phyloP scores from a whole-genome alignment of 805 yeast species.

The Candida silvicultrix region DNA sequence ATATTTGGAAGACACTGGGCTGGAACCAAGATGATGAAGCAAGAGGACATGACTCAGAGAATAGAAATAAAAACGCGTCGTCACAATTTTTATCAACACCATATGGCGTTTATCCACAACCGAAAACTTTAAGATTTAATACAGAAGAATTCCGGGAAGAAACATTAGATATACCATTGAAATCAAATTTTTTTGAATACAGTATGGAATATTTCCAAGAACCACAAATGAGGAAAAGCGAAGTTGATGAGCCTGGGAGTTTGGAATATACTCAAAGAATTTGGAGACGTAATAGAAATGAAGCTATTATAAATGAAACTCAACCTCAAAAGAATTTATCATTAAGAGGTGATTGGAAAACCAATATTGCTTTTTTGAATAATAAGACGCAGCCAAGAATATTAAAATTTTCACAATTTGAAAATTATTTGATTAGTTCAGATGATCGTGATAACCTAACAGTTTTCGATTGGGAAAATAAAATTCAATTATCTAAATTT shows the following conservation, averaged over 20 bases:
- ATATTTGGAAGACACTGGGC: slow-evolving; percentile 22
- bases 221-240: slow-evolving; percentile 85
- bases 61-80: background rate
- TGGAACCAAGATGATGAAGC: slow-evolving; percentile 19
- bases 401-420: slow-evolving; percentile 84
- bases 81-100: slow-evolving; percentile 13
- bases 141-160: slow-evolving; percentile 16
- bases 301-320: slow-evolving; percentile 76
- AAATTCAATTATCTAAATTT: slow-evolving; percentile 56
- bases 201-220: slow-evolving; percentile 90
- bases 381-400: slow-evolving; percentile 77
- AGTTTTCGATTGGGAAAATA: slow-evolving; percentile 81
- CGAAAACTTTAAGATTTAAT: slow-evolving; percentile 51
- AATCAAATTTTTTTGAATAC: slow-evolving; percentile 64
- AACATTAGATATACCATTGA: slow-evolving; percentile 38
- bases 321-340: slow-evolving; percentile 86
- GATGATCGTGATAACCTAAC: slow-evolving; percentile 82
- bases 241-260: slow-evolving; percentile 89
- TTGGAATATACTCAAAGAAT: slow-evolving; percentile 71
- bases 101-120: slow-evolving; percentile 41
- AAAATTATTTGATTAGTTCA: slow-evolving; percentile 68
- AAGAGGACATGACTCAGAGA: slow-evolving; percentile 4
- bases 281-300: slow-evolving; percentile 91
- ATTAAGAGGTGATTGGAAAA: slow-evolving; percentile 80
- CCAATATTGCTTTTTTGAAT: slow-evolving; percentile 48